phyloP scores from a whole-genome alignment of 768 basidiomycete species.

The Tephrocybe sp. region DNA sequence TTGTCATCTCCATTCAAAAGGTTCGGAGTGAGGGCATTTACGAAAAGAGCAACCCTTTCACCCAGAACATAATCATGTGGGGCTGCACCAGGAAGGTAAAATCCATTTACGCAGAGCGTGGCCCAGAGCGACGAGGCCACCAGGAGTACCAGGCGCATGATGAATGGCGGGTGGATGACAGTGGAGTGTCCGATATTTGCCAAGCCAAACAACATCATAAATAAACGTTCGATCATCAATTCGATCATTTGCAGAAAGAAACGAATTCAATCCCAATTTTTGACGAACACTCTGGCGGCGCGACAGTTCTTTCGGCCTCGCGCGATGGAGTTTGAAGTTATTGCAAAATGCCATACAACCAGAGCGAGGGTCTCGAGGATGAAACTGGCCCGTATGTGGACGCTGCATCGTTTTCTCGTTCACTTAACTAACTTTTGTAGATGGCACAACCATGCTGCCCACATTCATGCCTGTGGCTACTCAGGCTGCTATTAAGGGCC shows the following conservation, averaged over 20 bases:
- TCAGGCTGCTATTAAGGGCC: slow-evolving; percentile 88
- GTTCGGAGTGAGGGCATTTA: slow-evolving; percentile 91
- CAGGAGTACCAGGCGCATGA: slow-evolving; percentile 24
- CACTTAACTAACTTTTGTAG: slow-evolving; percentile 34
- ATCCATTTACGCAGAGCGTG: slow-evolving; percentile 47
- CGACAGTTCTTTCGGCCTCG: slow-evolving; percentile 18
- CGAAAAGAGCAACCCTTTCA: slow-evolving; percentile 76
- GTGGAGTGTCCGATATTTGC: slow-evolving; percentile 1
- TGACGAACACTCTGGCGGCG: slow-evolving; percentile 13
- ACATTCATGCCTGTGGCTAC: slow-evolving; percentile 96
- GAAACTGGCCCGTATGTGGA: slow-evolving; percentile 70
- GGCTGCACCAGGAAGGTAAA: slow-evolving; percentile 92
- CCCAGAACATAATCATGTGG: slow-evolving; percentile 77
- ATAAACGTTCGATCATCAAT: slow-evolving; percentile 4
- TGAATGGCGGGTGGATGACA: slow-evolving; percentile 1
- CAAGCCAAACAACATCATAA: neutral
- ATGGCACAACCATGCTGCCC: slow-evolving; percentile 80
- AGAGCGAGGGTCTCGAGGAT: slow-evolving; percentile 83
- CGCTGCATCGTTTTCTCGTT: slow-evolving; percentile 3
- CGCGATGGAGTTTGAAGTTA: slow-evolving; percentile 78
- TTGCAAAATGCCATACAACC: slow-evolving; percentile 81
- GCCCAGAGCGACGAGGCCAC: slow-evolving; percentile 20
- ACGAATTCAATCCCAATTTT: too few species aligned
- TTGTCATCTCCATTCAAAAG: slow-evolving; percentile 63
- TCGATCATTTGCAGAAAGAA: too few species aligned